Percentiles rank a stretch among this genome's conserved stretches.
Conservation (phyloP, 1,284 basidiomycete genomes). For the Pterulicium gracile region DNA sequence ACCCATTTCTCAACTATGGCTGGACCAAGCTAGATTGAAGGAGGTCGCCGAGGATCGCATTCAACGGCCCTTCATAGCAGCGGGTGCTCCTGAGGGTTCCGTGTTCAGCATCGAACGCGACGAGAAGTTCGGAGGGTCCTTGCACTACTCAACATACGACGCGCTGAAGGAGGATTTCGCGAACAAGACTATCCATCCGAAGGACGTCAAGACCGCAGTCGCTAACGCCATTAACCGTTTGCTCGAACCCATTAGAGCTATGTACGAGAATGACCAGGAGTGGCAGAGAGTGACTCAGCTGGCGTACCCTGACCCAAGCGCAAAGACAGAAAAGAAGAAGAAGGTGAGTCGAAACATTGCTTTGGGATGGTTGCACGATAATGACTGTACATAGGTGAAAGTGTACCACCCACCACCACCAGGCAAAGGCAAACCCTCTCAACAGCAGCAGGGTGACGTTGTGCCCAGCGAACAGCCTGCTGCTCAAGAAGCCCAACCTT, state of each 20-base stretch:
- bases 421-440: conserved; percentile 55
- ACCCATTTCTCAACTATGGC: conserved; percentile 72
- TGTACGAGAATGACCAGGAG: conserved; percentile 68
- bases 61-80: conserved; percentile 50
- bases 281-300: conserved; percentile 73
- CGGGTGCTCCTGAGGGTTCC: conserved; percentile 71
- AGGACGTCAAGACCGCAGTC: conserved; percentile 82
- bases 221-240: conserved; percentile 71
- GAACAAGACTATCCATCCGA: conserved; percentile 75
- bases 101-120: conserved; percentile 74
- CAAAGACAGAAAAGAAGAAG: conserved; percentile 52
- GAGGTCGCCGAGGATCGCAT: conserved; percentile 31
- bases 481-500: background rate
- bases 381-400: conserved; percentile 39
- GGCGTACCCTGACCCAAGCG: conserved; percentile 78
- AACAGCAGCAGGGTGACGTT: conserved; percentile 8
- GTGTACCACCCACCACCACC: conserved; percentile 72
- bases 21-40: conserved; percentile 41
- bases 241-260: conserved; percentile 73
- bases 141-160: conserved; percentile 66
- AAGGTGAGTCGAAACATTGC: conserved; percentile 34
- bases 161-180: conserved; percentile 73
- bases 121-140: conserved; percentile 76
- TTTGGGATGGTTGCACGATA: conserved; percentile 2
- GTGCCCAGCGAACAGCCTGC: background rate